phyloP scores from a whole-genome alignment of 306 rosid species.

The Castanospermum australe region DNA sequence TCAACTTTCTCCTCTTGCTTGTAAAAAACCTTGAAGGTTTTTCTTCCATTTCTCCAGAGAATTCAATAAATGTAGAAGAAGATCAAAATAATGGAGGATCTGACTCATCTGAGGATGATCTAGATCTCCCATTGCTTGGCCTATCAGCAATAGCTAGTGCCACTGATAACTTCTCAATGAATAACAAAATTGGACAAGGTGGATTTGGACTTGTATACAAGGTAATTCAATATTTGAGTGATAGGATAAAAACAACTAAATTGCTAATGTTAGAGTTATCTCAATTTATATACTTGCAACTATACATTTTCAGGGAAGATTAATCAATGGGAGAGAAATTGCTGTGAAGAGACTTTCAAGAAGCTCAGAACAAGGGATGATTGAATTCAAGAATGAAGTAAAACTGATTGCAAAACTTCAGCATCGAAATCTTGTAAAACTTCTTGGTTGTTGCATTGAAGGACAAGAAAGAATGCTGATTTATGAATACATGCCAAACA shows the following conservation, averaged over 20 bases:
- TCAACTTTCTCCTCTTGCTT: not conserved
- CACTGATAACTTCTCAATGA: slow-evolving; percentile 16
- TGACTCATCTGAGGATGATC: slow-evolving; percentile 31
- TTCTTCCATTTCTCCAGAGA: not conserved
- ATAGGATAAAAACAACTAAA: not conserved
- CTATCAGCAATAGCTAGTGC: slow-evolving; percentile 3
- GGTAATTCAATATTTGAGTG: slow-evolving; percentile 11
- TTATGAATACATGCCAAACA: slow-evolving; percentile 20
- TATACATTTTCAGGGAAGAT: slow-evolving; percentile 26
- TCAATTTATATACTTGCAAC: not conserved
- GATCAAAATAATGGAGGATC: not conserved
- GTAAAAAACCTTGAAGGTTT: not conserved
- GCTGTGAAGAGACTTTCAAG: slow-evolving; percentile 44
- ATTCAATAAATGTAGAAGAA: not conserved
- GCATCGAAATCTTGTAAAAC: slow-evolving; percentile 46
- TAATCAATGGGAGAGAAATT: slow-evolving; percentile 33
- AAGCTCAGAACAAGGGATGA: slow-evolving; percentile 23
- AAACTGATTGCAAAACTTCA: slow-evolving; percentile 35
- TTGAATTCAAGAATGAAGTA: slow-evolving; percentile 37
- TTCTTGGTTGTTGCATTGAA: slow-evolving; percentile 41
- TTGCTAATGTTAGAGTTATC: not conserved
- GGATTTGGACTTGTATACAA: slow-evolving; percentile 42
- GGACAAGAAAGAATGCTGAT: slow-evolving; percentile 26
- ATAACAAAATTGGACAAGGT: slow-evolving; percentile 36
- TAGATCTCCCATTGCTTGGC: slow-evolving; percentile 40